Conservation (phyloP, 2,329 filamentous ascomycete genomes). For the Grosmannia clavigera region DNA sequence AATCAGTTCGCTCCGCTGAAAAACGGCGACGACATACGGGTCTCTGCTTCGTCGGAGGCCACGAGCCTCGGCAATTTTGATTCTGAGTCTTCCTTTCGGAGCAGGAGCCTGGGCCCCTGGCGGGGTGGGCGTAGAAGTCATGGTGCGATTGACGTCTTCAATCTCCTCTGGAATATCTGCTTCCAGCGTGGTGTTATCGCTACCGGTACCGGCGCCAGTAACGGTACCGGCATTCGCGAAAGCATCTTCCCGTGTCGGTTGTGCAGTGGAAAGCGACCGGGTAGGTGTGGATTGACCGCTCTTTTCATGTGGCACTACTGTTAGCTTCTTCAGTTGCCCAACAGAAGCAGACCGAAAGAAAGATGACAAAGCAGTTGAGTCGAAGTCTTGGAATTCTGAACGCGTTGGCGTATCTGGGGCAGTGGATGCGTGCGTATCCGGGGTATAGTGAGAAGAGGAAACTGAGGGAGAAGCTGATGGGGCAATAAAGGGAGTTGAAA, state of each 20-base stretch:
- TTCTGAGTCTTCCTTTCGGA: constrained; percentile 75
- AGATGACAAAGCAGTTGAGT: constrained; percentile 11
- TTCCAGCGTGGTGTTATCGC: constrained; percentile 19
- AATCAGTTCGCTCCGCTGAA: constrained; percentile 93
- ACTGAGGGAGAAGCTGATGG: background rate
- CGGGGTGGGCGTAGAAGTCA: constrained; percentile 40
- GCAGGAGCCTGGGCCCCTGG: constrained; percentile 51
- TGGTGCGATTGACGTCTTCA: constrained; percentile 22
- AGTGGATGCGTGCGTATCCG: constrained; percentile 2
- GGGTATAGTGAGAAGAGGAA: background rate
- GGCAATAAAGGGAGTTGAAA: constrained; percentile 48
- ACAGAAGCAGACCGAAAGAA: constrained; percentile 45
- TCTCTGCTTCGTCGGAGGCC: constrained; percentile 72
- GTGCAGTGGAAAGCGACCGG: constrained; percentile 62
- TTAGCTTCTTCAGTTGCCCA: constrained; percentile 76
- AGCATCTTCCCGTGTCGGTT: constrained; percentile 34
- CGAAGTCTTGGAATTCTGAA: constrained; percentile 22
- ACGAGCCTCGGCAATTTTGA: constrained; percentile 78
- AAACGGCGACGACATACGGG: constrained; percentile 92
- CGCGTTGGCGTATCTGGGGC: constrained; percentile 10
- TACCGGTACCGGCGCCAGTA: constrained; percentile 16
- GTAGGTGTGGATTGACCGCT: constrained; percentile 86
- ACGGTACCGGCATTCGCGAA: background rate
- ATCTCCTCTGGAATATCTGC: constrained; percentile 4
- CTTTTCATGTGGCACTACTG: constrained; percentile 68